phyloP scores from a whole-genome alignment of 768 basidiomycete genomes.

The Cantharellus cinnabarinus region DNA sequence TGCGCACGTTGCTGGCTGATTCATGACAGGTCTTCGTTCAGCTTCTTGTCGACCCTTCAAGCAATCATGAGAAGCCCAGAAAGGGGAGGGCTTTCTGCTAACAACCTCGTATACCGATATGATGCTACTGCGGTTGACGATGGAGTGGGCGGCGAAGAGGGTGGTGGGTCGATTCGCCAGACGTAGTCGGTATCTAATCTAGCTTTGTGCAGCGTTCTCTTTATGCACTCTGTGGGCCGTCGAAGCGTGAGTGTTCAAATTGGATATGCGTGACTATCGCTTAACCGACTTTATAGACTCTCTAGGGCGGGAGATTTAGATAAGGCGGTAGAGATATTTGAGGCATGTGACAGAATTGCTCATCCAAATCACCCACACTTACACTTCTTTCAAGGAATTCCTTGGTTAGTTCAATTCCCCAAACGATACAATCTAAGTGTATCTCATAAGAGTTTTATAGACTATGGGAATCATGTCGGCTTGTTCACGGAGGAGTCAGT shows the following conservation, averaged over 20 bases:
- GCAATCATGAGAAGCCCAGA: constrained; percentile 73
- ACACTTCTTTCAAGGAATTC: constrained; percentile 30
- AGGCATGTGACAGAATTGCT: constrained; percentile 26
- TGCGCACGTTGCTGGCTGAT: neutral
- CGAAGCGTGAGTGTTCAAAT: constrained; percentile 1
- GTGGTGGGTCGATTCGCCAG: constrained; percentile 20
- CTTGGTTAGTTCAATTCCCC: neutral
- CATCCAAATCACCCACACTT: too few species aligned
- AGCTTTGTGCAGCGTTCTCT: constrained; percentile 34
- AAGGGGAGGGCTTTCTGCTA: constrained; percentile 77
- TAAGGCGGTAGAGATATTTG: constrained; percentile 69
- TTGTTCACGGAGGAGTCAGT: constrained; percentile 42
- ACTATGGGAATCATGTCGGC: constrained; percentile 6
- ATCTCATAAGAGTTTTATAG: neutral
- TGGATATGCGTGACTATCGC: neutral
- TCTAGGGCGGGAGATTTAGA: constrained; percentile 75
- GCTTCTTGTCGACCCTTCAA: constrained; percentile 72
- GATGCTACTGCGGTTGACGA: constrained; percentile 72
- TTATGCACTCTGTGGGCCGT: constrained; percentile 32
- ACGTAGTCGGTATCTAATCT: neutral
- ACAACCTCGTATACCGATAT: constrained; percentile 35
- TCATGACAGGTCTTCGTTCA: constrained; percentile 14
- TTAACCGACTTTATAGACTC: constrained; percentile 17
- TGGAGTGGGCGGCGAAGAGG: constrained; percentile 91
- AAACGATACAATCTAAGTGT: neutral